These are phyloP conservation scores for Suillus plorans DNA, from an alignment of 768 basidiomycete species.

Conservation along the genomic window DNA sequence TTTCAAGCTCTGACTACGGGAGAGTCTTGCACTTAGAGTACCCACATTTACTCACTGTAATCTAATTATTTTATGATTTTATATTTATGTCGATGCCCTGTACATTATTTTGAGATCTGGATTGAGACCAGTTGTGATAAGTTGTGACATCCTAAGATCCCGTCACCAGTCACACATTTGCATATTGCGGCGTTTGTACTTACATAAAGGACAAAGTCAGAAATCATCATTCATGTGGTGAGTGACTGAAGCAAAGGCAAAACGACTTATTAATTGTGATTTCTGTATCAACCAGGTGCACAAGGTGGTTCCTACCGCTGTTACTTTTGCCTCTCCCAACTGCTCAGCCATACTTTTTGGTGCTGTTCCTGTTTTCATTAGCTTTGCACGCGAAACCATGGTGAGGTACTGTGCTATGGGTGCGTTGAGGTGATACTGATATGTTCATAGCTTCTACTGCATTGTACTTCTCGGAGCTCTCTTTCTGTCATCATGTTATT, in stretches of 20 bases:
- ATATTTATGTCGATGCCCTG: neutral
- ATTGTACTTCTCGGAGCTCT: constrained; percentile 79
- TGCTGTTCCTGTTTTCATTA: constrained; percentile 74
- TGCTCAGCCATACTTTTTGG: constrained; percentile 76
- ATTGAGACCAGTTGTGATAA: neutral
- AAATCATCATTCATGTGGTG: constrained; percentile 55
- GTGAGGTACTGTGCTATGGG: constrained; percentile 40
- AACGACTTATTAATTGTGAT: neutral
- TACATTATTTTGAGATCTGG: neutral
- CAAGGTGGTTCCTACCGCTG: constrained; percentile 81
- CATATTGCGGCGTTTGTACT: neutral
- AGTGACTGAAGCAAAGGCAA: constrained; percentile 23
- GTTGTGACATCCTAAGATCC: neutral
- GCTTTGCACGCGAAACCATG: constrained; percentile 84
- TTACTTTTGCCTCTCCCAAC: constrained; percentile 76
- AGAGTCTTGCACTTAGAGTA: neutral
- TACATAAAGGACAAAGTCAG: neutral
- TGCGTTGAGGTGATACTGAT: constrained; percentile 11
- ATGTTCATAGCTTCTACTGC: constrained; percentile 71
- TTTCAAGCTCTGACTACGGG: neutral
- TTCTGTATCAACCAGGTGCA: constrained; percentile 56
- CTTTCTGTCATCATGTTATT: constrained; percentile 86
- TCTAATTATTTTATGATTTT: neutral
- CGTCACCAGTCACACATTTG: neutral
- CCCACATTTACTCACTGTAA: neutral